Evolutionary conservation across 306 rosid genomes (phyloP).

Genomic region (Inga oerstediana): DNA sequence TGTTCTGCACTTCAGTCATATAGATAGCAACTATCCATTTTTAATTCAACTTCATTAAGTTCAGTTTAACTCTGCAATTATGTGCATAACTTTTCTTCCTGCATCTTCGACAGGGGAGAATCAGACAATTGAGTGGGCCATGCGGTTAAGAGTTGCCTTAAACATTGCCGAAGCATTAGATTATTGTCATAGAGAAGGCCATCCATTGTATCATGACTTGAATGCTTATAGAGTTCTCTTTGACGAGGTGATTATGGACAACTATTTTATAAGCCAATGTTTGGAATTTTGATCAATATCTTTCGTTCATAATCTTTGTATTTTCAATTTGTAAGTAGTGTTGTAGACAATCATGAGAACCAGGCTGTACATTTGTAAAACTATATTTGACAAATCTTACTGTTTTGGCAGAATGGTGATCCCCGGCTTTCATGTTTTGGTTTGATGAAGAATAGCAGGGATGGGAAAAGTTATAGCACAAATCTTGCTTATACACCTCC

Average conservation of each 20-base stretch:
- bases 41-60: neutral
- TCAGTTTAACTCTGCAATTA: slow-evolving; percentile 5
- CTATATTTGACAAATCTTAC: slow-evolving; percentile 21
- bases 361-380: neutral
- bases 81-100: slow-evolving; percentile 7
- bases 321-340: slow-evolving; percentile 5
- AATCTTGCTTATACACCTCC: slow-evolving; percentile 89
- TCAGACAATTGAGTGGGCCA: slow-evolving; percentile 82
- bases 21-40: neutral
- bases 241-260: slow-evolving; percentile 59
- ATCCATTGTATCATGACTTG: slow-evolving; percentile 75
- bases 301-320: neutral
- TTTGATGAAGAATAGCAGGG: slow-evolving; percentile 83
- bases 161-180: slow-evolving; percentile 72
- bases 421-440: slow-evolving; percentile 90
- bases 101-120: slow-evolving; percentile 67
- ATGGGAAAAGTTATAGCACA: slow-evolving; percentile 88
- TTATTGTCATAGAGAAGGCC: slow-evolving; percentile 65
- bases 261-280: neutral
- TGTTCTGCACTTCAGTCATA: neutral
- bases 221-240: slow-evolving; percentile 81
- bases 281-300: neutral
- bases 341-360: neutral
- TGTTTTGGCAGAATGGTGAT: slow-evolving; percentile 72
- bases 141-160: slow-evolving; percentile 79